Evolutionary conservation across 2,329 filamentous ascomycete species (phyloP).

Genomic region (Fusarium nurragi): DNA sequence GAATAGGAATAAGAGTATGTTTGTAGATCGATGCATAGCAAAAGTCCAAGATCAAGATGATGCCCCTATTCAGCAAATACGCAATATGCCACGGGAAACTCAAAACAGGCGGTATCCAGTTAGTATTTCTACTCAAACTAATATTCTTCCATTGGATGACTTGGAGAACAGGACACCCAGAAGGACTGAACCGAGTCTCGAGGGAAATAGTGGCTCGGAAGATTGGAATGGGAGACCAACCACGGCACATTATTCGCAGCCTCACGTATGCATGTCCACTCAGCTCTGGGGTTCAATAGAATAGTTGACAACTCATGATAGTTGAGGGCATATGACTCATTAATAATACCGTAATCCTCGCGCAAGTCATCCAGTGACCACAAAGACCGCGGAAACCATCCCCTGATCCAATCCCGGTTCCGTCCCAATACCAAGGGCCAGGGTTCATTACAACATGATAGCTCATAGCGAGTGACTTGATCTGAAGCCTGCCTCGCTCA

Average conservation of each 20-base stretch:
- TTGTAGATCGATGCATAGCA: no score
- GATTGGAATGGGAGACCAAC: background rate
- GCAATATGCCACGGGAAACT: no score
- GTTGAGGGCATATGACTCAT: background rate
- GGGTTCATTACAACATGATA: constrained; percentile 11
- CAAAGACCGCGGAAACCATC: background rate
- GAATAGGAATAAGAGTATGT: no score
- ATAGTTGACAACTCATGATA: background rate
- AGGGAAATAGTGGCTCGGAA: background rate
- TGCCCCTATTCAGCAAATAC: no score
- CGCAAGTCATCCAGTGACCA: constrained; percentile 18
- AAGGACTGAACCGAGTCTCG: background rate
- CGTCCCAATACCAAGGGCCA: background rate
- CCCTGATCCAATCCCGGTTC: background rate
- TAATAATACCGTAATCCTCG: background rate
- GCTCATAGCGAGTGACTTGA: constrained; percentile 4
- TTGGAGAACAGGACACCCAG: background rate
- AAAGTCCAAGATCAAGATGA: no score
- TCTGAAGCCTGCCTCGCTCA: constrained; percentile 8
- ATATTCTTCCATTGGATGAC: background rate
- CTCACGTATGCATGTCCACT: background rate
- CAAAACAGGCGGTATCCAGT: no score
- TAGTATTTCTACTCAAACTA: no score
- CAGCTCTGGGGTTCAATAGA: no score
- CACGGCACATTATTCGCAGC: background rate